A percentile compares a stretch with the other conserved stretches of the same genome.
Evolutionary conservation across 2,329 filamentous ascomycete genomes (phyloP).

Genomic region (Colletotrichum euphorbiae): DNA sequence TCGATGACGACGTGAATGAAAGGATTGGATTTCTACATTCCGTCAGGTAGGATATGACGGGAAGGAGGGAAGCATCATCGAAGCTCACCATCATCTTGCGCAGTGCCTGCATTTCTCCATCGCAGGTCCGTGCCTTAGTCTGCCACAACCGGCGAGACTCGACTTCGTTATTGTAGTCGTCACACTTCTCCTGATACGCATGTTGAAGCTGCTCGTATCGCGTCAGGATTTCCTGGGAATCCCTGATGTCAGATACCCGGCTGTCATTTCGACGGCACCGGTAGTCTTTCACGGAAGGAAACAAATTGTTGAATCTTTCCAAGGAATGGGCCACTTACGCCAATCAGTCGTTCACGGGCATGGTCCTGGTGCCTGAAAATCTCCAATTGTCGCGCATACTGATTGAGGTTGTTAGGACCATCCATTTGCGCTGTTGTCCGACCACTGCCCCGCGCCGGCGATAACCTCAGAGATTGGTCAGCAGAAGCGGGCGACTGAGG

Average conservation of each 20-base stretch:
- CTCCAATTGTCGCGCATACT: neutral
- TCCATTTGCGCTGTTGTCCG: neutral
- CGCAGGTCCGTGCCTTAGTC: slow-evolving; percentile 8
- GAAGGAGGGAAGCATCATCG: neutral
- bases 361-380: neutral
- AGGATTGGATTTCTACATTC: slow-evolving; percentile 46
- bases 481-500: neutral
- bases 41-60: neutral
- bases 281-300: neutral
- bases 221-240: neutral
- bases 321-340: neutral
- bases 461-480: neutral
- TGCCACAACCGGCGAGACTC: slow-evolving; percentile 38
- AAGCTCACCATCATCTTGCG: slow-evolving; percentile 23
- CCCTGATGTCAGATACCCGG: neutral
- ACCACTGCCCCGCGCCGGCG: neutral
- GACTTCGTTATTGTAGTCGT: slow-evolving; percentile 38
- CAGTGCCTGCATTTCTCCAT: slow-evolving; percentile 10
- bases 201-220: neutral
- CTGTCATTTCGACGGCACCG: neutral
- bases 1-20: slow-evolving; percentile 49
- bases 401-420: neutral
- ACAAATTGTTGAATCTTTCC: neutral
- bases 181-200: slow-evolving; percentile 21
- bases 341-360: neutral